Evolutionary conservation across 1,284 basidiomycete genomes (phyloP).

Genomic region (Gymnopus androsaceus): DNA sequence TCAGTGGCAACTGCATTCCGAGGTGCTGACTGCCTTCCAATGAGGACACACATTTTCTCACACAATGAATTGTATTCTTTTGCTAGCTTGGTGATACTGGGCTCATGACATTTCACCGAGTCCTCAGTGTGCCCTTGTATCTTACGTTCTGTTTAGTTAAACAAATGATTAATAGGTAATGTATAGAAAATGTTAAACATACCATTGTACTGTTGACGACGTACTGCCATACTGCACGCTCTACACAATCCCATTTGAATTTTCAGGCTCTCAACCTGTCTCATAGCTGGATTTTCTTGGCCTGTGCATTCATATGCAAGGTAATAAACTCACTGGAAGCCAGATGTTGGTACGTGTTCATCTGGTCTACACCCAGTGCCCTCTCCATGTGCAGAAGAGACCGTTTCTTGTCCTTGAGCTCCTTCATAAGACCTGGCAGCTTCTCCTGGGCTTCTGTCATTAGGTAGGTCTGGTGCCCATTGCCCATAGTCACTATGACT

Average conservation of each 20-base stretch:
- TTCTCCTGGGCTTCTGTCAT: neutral
- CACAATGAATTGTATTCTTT: neutral
- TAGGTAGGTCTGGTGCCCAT: too few species aligned
- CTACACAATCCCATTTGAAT: constrained; percentile 12
- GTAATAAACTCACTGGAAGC: neutral
- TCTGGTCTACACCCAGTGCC: neutral
- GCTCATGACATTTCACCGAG: constrained; percentile 4
- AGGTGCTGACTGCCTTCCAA: constrained; percentile 16
- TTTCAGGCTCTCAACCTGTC: neutral
- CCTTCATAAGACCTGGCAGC: neutral
- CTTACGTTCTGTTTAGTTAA: neutral
- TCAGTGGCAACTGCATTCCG: constrained; percentile 15
- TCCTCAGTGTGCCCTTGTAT: neutral
- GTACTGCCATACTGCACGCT: neutral
- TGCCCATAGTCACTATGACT: too few species aligned
- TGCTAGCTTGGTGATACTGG: constrained; percentile 1
- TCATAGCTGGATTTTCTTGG: constrained; percentile 2
- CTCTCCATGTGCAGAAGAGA: neutral
- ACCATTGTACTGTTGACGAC: constrained; percentile 1
- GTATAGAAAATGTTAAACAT: neutral
- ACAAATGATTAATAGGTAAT: neutral
- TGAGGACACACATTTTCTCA: neutral
- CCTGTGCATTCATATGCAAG: constrained; percentile 4
- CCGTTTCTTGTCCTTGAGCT: neutral
- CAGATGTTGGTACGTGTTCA: neutral